phyloP scores from a whole-genome alignment of 345 rosid species.

The Populus tremula region DNA sequence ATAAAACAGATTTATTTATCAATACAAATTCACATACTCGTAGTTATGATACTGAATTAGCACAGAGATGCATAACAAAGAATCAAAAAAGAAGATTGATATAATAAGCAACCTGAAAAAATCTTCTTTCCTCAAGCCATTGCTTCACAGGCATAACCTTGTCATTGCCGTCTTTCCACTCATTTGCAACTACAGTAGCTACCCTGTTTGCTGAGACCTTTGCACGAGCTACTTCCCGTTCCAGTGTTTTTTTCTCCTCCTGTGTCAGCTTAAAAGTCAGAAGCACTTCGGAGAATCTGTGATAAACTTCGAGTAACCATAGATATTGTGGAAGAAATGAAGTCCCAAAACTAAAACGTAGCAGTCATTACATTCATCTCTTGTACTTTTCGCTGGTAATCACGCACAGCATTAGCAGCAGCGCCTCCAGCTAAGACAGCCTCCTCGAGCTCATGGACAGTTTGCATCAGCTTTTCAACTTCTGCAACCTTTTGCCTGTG shows the following conservation, averaged over 20 bases:
- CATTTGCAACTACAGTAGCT: conserved; percentile 53
- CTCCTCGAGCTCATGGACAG: conserved; percentile 53
- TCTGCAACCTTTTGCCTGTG: conserved; percentile 53
- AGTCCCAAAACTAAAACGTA: neutral
- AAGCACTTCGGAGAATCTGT: conserved; percentile 5
- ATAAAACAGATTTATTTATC: neutral
- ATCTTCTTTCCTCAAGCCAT: conserved; percentile 50
- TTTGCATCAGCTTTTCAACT: conserved; percentile 54
- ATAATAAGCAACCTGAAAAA: conserved; percentile 34
- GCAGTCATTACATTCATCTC: conserved; percentile 42
- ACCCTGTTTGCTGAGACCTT: conserved; percentile 48
- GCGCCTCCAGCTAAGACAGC: conserved; percentile 54
- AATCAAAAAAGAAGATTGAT: neutral
- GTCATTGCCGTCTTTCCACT: conserved; percentile 54
- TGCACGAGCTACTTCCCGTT: conserved; percentile 52
- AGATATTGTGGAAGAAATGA: neutral
- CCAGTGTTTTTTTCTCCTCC: conserved; percentile 48
- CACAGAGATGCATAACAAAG: neutral
- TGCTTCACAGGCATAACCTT: conserved; percentile 54
- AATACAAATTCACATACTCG: neutral
- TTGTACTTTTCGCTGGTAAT: conserved; percentile 46
- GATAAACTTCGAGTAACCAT: neutral
- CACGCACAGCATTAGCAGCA: conserved; percentile 54
- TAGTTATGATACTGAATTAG: neutral
- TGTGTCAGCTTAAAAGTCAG: conserved; percentile 26